Evolutionary conservation across 1,284 basidiomycete species (phyloP).

Genomic region (Pascua guehoae): DNA sequence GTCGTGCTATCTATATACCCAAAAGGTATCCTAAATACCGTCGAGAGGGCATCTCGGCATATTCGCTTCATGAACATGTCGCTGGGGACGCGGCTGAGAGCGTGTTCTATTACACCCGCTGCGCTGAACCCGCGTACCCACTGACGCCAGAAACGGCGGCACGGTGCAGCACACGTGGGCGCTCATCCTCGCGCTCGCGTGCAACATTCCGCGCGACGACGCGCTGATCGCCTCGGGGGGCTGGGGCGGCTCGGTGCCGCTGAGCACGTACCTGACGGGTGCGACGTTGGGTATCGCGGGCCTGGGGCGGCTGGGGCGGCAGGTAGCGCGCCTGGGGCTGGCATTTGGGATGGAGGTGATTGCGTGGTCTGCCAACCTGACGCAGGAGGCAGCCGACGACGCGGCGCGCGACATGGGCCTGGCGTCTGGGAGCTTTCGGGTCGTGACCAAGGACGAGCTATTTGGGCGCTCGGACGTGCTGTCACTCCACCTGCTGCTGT

Average conservation of each 20-base stretch:
- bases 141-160: too few relatives aligned
- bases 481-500: constrained; percentile 25
- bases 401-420: constrained; percentile 6
- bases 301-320: constrained; percentile 20
- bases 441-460: constrained; percentile 16
- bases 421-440: background rate
- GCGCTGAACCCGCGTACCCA: too few relatives aligned
- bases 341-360: constrained; percentile 21
- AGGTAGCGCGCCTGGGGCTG: constrained; percentile 19
- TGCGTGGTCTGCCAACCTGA: constrained; percentile 25
- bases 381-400: background rate
- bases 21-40: too few relatives aligned
- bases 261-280: constrained; percentile 9
- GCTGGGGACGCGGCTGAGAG: too few relatives aligned
- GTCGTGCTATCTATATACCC: too few relatives aligned
- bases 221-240: background rate
- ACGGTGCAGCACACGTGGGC: constrained; percentile 13
- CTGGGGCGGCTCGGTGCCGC: constrained; percentile 5
- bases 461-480: constrained; percentile 21
- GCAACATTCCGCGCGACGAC: constrained; percentile 10
- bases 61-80: too few relatives aligned
- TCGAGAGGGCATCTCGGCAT: too few relatives aligned
- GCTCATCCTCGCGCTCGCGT: constrained; percentile 9
- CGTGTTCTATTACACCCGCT: too few relatives aligned
- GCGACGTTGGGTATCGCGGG: constrained; percentile 18